Percentiles rank a stretch among this genome's conserved stretches.
Evolutionary conservation across 2,329 filamentous ascomycete species (phyloP).

Genomic region (Phaeosphaeria sp.): DNA sequence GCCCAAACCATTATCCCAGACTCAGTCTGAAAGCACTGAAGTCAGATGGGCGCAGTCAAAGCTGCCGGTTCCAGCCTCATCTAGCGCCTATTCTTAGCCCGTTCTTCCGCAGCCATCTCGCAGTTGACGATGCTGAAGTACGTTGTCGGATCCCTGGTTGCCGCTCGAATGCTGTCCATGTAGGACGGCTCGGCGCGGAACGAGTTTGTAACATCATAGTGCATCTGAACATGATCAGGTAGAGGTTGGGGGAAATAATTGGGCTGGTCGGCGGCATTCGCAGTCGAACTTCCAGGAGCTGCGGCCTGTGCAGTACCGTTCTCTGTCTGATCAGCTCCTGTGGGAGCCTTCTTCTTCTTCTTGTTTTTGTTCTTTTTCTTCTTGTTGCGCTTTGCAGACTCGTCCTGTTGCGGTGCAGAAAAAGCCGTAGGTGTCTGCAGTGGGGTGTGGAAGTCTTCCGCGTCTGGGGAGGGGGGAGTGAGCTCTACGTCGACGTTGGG

Average conservation of each 20-base stretch:
- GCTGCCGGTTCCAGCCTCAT: too few species aligned
- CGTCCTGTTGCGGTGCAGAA: neutral
- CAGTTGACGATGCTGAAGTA: constrained; percentile 11
- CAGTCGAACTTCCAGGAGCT: too few species aligned
- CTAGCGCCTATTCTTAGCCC: too few species aligned
- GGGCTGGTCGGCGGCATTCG: too few species aligned
- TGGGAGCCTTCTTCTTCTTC: constrained; percentile 51
- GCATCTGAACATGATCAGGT: too few species aligned
- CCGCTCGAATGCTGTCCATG: constrained; percentile 15
- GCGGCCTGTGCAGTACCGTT: neutral
- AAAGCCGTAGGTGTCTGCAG: constrained; percentile 4
- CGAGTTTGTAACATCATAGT: neutral
- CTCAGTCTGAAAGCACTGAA: too few species aligned
- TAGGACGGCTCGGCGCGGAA: constrained; percentile 16
- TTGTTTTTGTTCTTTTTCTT: constrained; percentile 47
- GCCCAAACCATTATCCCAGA: too few species aligned
- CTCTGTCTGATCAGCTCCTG: neutral
- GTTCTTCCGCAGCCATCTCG: constrained; percentile 1
- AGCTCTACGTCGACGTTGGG: neutral
- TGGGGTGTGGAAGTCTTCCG: constrained; percentile 3
- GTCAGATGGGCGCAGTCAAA: too few species aligned
- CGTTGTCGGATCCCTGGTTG: constrained; percentile 8
- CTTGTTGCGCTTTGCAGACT: constrained; percentile 22
- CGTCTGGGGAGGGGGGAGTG: neutral
- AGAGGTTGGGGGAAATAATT: too few species aligned